phyloP scores from a whole-genome alignment of 768 basidiomycete species.

The Serendipita sp. region DNA sequence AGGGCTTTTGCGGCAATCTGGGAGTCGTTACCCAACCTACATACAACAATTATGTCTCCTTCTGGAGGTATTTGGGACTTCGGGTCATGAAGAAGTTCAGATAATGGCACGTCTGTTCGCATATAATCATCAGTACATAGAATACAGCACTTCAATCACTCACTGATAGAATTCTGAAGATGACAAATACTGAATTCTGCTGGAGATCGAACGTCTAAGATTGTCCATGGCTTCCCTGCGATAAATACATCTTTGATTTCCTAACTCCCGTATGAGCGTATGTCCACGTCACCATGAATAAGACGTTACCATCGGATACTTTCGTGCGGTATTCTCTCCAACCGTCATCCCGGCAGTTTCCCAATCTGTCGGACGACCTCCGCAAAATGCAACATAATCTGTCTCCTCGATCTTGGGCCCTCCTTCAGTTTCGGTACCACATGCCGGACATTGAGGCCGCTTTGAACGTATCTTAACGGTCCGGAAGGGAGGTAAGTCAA shows the following conservation, averaged over 20 bases:
- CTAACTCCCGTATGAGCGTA: conserved; percentile 21
- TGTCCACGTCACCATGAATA: neutral
- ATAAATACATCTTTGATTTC: conserved; percentile 29
- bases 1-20: conserved; percentile 67
- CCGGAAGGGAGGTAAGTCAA: conserved; percentile 57
- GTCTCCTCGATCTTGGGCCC: conserved; percentile 34
- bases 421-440: conserved; percentile 37
- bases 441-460: conserved; percentile 58
- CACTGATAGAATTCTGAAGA: conserved; percentile 59
- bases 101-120: conserved; percentile 54
- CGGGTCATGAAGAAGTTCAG: conserved; percentile 47
- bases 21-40: conserved; percentile 86
- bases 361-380: conserved; percentile 55
- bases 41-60: conserved; percentile 36
- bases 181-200: conserved; percentile 80
- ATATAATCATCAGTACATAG: neutral
- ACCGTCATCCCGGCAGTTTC: conserved; percentile 32
- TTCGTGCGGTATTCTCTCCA: conserved; percentile 26
- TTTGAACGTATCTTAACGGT: conserved; percentile 64
- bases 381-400: conserved; percentile 82
- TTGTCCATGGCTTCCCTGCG: conserved; percentile 14
- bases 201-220: conserved; percentile 69
- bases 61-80: conserved; percentile 20
- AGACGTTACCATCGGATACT: conserved; percentile 26
- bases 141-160: conserved; percentile 14